Percentiles rank a stretch among this genome's conserved stretches.
Evolutionary conservation across 805 yeast genomes (phyloP).

Genomic region (Ogataea dorogensis): DNA sequence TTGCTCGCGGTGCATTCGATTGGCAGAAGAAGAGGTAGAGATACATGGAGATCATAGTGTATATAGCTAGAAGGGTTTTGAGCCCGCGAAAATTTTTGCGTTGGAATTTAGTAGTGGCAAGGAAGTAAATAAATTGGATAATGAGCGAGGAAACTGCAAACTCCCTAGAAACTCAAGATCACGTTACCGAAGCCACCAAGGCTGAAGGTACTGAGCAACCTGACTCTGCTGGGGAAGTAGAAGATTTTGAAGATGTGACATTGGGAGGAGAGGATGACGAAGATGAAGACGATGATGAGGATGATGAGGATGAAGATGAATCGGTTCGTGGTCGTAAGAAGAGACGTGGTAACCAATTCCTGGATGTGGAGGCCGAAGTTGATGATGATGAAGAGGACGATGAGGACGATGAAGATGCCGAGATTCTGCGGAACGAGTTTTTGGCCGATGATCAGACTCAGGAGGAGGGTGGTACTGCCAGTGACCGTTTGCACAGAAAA

Average conservation of each 20-base stretch:
- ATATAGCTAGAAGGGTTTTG: slow-evolving; percentile 9
- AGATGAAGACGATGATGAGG: slow-evolving; percentile 30
- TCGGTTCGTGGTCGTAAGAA: slow-evolving; percentile 45
- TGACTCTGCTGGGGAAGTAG: neutral
- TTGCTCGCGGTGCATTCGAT: slow-evolving; percentile 41
- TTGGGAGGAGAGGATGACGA: slow-evolving; percentile 27
- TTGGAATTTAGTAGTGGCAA: slow-evolving; percentile 12
- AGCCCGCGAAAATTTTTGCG: slow-evolving; percentile 16
- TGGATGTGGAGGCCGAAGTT: slow-evolving; percentile 98
- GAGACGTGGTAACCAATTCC: slow-evolving; percentile 73
- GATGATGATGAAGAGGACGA: slow-evolving; percentile 95
- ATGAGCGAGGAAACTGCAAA: slow-evolving; percentile 10
- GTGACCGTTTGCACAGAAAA: slow-evolving; percentile 85
- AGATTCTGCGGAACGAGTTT: slow-evolving; percentile 76
- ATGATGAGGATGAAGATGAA: slow-evolving; percentile 33
- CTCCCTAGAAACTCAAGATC: slow-evolving; percentile 1
- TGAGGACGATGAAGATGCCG: slow-evolving; percentile 96
- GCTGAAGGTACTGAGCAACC: neutral
- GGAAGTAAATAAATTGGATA: slow-evolving; percentile 9
- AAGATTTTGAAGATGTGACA: slow-evolving; percentile 17
- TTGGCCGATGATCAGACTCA: slow-evolving; percentile 72
- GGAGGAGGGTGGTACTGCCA: slow-evolving; percentile 45
- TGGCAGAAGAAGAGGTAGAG: slow-evolving; percentile 34
- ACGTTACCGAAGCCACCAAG: neutral
- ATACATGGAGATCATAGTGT: neutral